Evolutionary conservation across 805 yeast genomes (phyloP).

Genomic region (Yamadazyma endophytica): DNA sequence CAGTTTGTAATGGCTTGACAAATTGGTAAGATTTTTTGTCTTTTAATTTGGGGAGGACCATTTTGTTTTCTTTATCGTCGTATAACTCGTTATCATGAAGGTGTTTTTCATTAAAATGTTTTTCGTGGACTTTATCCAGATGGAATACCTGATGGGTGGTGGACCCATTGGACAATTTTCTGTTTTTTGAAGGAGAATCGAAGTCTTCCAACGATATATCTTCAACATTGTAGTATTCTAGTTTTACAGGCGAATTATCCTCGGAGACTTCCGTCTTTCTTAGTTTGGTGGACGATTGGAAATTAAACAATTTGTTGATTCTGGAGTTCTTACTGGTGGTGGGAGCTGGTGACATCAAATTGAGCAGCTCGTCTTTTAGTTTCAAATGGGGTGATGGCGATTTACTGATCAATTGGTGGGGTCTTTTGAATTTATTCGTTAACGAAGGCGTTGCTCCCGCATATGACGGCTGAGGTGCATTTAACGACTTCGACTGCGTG

Average conservation of each 20-base stretch:
- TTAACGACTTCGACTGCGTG: conserved; percentile 1
- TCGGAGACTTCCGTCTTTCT: conserved; percentile 29
- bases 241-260: conserved; percentile 10
- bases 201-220: conserved; percentile 22
- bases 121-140: conserved; percentile 13
- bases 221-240: conserved; percentile 24
- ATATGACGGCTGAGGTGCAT: too few species aligned
- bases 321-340: too few species aligned
- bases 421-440: conserved; percentile 37
- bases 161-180: conserved; percentile 20
- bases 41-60: too few species aligned
- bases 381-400: conserved; percentile 39
- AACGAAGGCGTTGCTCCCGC: conserved; percentile 11
- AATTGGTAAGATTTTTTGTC: conserved; percentile 46
- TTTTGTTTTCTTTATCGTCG: conserved; percentile 36
- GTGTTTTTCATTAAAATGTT: too few species aligned
- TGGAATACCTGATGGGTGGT: too few species aligned
- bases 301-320: conserved; percentile 7
- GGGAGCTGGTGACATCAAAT: conserved; percentile 3
- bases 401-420: conserved; percentile 40
- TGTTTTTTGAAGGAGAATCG: conserved; percentile 27
- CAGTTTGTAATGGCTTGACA: conserved; percentile 82
- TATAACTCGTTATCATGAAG: too few species aligned
- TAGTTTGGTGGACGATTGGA: conserved; percentile 19
- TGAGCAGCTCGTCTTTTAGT: conserved; percentile 13